Evolutionary conservation across 805 yeast genomes (phyloP).

Genomic region (Myxozyma nipponensis): DNA sequence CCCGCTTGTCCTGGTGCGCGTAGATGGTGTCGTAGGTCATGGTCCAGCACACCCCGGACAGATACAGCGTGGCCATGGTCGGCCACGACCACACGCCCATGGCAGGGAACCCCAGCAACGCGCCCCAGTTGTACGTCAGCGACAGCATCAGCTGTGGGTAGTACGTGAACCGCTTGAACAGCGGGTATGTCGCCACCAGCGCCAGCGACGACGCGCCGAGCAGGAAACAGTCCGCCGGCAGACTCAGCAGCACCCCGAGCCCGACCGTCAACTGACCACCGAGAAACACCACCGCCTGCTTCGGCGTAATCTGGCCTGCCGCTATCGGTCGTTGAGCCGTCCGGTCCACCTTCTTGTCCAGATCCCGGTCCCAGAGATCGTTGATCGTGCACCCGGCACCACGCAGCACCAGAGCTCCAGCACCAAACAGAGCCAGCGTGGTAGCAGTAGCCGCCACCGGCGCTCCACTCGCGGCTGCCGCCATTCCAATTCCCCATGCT

Average conservation of each 20-base stretch:
- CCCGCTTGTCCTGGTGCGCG: constrained; percentile 94
- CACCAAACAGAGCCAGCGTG: constrained; percentile 66
- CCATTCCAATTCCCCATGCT: constrained; percentile 88
- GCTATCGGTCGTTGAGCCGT: constrained; percentile 93
- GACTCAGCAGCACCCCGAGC: constrained; percentile 58
- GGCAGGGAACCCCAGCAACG: constrained; percentile 91
- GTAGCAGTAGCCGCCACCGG: constrained; percentile 58
- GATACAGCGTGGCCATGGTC: constrained; percentile 73
- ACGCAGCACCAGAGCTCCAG: constrained; percentile 88
- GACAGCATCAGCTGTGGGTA: constrained; percentile 87
- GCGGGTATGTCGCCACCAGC: constrained; percentile 80
- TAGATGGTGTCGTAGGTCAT: constrained; percentile 94
- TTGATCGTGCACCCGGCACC: constrained; percentile 98
- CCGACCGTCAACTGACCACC: constrained; percentile 75
- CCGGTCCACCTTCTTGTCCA: constrained; percentile 82
- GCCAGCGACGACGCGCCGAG: constrained; percentile 78
- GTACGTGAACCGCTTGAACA: constrained; percentile 90
- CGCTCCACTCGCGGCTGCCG: constrained; percentile 66
- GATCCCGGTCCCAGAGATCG: constrained; percentile 77
- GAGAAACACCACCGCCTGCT: constrained; percentile 66
- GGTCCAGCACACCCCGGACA: constrained; percentile 83
- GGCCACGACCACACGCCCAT: constrained; percentile 73
- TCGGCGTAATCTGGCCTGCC: constrained; percentile 68
- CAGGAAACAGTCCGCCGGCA: constrained; percentile 78
- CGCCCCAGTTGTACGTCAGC: constrained; percentile 91